Evolutionary conservation across 352 stramenopile species (phyloP).

Genomic region (Thalassiosira hispida): DNA sequence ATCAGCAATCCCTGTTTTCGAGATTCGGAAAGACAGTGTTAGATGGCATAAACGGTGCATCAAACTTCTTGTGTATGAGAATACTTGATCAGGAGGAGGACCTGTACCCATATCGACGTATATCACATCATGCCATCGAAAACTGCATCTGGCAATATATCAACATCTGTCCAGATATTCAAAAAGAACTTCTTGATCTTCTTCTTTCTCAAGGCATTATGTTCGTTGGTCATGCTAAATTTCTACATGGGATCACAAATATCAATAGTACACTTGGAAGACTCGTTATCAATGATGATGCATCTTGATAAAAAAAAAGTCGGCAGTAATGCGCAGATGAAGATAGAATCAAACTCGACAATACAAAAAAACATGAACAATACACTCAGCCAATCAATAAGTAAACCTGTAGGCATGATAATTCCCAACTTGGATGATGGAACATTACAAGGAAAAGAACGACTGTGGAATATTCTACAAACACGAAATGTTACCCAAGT

Average conservation of each 20-base stretch:
- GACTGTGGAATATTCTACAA: conserved; percentile 43
- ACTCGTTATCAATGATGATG: conserved; percentile 11
- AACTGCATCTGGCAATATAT: not conserved
- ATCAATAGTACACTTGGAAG: not conserved
- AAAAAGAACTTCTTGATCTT: conserved; percentile 26
- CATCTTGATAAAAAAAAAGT: not conserved
- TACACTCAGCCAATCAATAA: conserved; percentile 10
- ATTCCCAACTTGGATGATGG: conserved; percentile 41
- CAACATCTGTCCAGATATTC: not conserved
- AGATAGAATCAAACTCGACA: not conserved
- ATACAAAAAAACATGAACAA: not conserved
- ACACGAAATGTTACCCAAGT: conserved; percentile 50
- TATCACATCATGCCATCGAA: too few species aligned
- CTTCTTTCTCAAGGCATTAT: conserved; percentile 30
- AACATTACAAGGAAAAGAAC: conserved; percentile 46
- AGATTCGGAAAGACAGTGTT: too few species aligned
- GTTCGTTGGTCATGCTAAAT: conserved; percentile 27
- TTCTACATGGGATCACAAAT: conserved; percentile 47
- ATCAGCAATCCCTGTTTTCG: too few species aligned
- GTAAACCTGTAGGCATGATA: conserved; percentile 12
- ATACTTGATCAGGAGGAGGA: too few species aligned
- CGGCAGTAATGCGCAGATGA: not conserved
- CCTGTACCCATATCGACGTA: too few species aligned
- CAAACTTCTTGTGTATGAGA: too few species aligned
- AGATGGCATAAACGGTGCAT: too few species aligned